Evolutionary conservation across 768 basidiomycete species (phyloP).

Genomic region (Leccinum broughii): DNA sequence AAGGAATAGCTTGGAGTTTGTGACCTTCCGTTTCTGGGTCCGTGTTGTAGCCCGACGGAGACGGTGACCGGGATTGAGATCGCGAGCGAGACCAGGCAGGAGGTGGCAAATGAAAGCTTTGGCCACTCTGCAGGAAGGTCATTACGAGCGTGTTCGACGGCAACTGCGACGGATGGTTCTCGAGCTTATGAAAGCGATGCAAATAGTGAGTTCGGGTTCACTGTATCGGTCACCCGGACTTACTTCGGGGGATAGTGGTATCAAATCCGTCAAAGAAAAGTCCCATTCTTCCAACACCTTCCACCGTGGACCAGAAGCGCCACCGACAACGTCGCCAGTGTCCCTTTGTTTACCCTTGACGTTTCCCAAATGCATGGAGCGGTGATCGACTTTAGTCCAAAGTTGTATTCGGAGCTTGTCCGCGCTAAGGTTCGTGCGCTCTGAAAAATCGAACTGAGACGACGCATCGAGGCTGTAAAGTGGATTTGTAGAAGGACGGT

Average conservation of each 20-base stretch:
- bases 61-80: slow-evolving; percentile 43
- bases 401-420: slow-evolving; percentile 55
- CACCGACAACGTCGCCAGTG: slow-evolving; percentile 9
- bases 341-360: slow-evolving; percentile 51
- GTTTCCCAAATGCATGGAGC: slow-evolving; percentile 10
- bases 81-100: slow-evolving; percentile 29
- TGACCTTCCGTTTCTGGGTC: slow-evolving; percentile 64
- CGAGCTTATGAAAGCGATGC: slow-evolving; percentile 31
- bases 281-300: slow-evolving; percentile 67
- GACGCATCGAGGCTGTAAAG: slow-evolving; percentile 60
- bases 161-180: slow-evolving; percentile 44
- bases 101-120: slow-evolving; percentile 58
- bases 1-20: slow-evolving; percentile 32
- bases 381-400: slow-evolving; percentile 49
- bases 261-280: slow-evolving; percentile 56
- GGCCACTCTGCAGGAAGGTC: slow-evolving; percentile 59
- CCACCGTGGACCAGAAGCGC: slow-evolving; percentile 44
- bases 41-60: slow-evolving; percentile 70
- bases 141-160: slow-evolving; percentile 77
- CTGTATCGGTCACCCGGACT: slow-evolving; percentile 26
- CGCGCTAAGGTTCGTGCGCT: slow-evolving; percentile 54
- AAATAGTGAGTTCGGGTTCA: slow-evolving; percentile 12
- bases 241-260: slow-evolving; percentile 64
- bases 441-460: slow-evolving; percentile 51
- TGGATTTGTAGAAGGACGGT: slow-evolving; percentile 84